Conservation (phyloP, 257 asterid genomes). For the Prunella vulgaris region DNA sequence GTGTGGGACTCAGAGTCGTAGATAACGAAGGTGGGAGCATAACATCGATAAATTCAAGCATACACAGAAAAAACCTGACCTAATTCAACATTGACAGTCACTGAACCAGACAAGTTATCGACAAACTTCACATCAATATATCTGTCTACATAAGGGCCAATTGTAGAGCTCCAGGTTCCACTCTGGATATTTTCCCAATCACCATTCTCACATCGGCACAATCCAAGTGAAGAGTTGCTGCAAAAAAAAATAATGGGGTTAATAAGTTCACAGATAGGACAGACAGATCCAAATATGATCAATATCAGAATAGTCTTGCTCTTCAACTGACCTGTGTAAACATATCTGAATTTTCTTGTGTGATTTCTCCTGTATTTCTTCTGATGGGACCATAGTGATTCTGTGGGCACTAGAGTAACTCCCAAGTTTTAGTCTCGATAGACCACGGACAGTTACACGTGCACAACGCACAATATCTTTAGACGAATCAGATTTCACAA, state of each 20-base stretch:
- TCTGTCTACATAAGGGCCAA: constrained; percentile 69
- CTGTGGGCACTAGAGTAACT: constrained; percentile 68
- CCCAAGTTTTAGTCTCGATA: constrained; percentile 61
- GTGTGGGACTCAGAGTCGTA: neutral
- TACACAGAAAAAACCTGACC: constrained; percentile 34
- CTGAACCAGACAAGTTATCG: constrained; percentile 62
- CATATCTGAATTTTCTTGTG: constrained; percentile 65
- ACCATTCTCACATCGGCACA: constrained; percentile 61
- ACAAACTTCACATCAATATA: constrained; percentile 71
- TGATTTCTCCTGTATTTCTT: constrained; percentile 50
- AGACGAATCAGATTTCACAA: constrained; percentile 33
- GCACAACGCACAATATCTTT: constrained; percentile 51
- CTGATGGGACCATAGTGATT: constrained; percentile 60
- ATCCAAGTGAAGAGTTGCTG: constrained; percentile 75
- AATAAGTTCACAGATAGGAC: neutral
- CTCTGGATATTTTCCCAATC: constrained; percentile 61
- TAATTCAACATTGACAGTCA: constrained; percentile 46
- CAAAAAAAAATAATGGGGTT: constrained; percentile 14
- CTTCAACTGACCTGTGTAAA: constrained; percentile 58
- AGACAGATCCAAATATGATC: constrained; percentile 2
- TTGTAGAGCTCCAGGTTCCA: constrained; percentile 51
- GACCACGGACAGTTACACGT: constrained; percentile 59
- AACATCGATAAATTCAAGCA: constrained; percentile 11
- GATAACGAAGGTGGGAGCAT: neutral
- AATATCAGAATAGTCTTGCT: neutral